A percentile compares a stretch with the other conserved stretches of the same genome.
These are phyloP conservation scores for Populus pruinosa DNA, from an alignment of 345 rosid species.

Conservation along the genomic window DNA sequence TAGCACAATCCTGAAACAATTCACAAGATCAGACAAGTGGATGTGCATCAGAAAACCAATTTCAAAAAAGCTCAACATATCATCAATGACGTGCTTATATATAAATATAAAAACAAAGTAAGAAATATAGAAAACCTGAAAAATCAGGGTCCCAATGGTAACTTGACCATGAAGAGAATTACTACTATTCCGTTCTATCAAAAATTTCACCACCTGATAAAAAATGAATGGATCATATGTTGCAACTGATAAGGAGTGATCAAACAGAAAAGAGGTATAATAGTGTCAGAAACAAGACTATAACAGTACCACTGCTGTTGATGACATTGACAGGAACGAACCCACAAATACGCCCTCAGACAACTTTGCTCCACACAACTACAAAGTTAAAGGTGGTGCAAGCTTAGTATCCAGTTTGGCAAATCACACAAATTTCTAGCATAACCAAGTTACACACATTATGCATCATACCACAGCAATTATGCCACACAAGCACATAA, in stretches of 20 bases:
- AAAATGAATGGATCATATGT: conserved; percentile 12
- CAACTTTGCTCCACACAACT: conserved; percentile 95
- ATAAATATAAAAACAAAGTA: conserved; percentile 11
- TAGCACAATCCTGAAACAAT: conserved; percentile 81
- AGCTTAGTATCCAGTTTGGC: conserved; percentile 17
- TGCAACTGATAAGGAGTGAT: conserved; percentile 7
- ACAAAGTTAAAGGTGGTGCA: conserved; percentile 29
- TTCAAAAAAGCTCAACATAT: conserved; percentile 5
- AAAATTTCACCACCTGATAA: conserved; percentile 85
- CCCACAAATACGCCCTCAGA: conserved; percentile 97
- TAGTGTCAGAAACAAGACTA: conserved; percentile 3
- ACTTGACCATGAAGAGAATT: conserved; percentile 94
- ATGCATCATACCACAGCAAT: conserved; percentile 58
- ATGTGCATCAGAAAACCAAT: conserved; percentile 6
- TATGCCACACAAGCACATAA: conserved; percentile 74
- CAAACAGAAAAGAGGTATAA: conserved; percentile 6
- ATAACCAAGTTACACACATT: conserved; percentile 8
- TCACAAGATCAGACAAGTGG: conserved; percentile 18
- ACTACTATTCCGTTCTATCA: conserved; percentile 68
- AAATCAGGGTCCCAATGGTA: conserved; percentile 90
- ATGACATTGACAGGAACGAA: conserved; percentile 92
- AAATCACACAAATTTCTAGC: conserved; percentile 5
- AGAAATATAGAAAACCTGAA: conserved; percentile 58
- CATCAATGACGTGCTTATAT: neutral
- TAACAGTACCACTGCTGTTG: conserved; percentile 88